Conservation (phyloP, 306 rosid species). For the Rosa persica region DNA sequence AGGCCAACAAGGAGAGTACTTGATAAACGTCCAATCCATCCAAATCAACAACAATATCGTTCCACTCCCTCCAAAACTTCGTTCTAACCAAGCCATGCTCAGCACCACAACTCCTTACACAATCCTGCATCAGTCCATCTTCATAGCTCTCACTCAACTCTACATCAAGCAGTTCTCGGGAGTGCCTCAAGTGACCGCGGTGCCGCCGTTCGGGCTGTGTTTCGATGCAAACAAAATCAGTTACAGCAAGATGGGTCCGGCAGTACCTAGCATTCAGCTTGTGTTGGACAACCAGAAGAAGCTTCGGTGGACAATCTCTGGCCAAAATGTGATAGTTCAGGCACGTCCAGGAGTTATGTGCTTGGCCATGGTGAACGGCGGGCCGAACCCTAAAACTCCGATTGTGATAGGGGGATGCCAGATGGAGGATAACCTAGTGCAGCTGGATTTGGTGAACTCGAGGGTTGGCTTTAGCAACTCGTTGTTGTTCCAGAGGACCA, state of each 20-base stretch:
- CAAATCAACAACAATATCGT: slow-evolving; percentile 37
- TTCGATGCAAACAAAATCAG: slow-evolving; percentile 26
- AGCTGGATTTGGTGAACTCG: slow-evolving; percentile 45
- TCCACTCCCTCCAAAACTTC: background rate
- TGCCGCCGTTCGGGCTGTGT: slow-evolving; percentile 51
- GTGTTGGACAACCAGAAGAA: slow-evolving; percentile 24
- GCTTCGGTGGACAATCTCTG: slow-evolving; percentile 42
- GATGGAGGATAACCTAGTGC: slow-evolving; percentile 42
- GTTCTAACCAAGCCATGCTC: slow-evolving; percentile 33
- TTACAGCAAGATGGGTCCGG: slow-evolving; percentile 11
- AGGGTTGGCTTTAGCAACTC: slow-evolving; percentile 46
- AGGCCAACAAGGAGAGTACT: slow-evolving; percentile 45
- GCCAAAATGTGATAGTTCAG: slow-evolving; percentile 40
- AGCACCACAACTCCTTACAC: slow-evolving; percentile 50
- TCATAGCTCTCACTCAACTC: slow-evolving; percentile 22
- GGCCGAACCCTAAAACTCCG: slow-evolving; percentile 27
- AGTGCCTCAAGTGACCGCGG: slow-evolving; percentile 28
- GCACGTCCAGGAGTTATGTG: slow-evolving; percentile 39
- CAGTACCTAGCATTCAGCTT: slow-evolving; percentile 37
- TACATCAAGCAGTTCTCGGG: slow-evolving; percentile 19
- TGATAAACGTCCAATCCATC: slow-evolving; percentile 29
- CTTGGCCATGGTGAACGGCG: slow-evolving; percentile 52
- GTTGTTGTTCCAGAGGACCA: slow-evolving; percentile 24
- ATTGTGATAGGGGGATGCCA: slow-evolving; percentile 40
- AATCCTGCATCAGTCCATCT: slow-evolving; percentile 36